Conservation (phyloP, 208 protist species). For the Crithidia brevicula region DNA sequence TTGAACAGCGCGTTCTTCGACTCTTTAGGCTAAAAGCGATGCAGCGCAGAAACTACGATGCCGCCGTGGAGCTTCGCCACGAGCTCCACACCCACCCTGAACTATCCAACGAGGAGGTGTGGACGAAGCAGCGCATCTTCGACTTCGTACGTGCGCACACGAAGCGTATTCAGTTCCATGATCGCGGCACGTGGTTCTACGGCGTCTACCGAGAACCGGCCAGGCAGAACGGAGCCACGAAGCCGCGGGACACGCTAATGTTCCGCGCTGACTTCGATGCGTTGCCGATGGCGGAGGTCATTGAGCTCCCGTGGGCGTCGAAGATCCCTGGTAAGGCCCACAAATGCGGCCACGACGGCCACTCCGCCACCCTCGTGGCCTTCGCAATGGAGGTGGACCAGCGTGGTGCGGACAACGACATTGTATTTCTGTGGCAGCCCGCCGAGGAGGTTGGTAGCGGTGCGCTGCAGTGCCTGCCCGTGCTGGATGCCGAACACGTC, state of each 20-base stretch:
- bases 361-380: slow-evolving; percentile 40
- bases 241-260: slow-evolving; percentile 32
- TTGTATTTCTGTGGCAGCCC: slow-evolving; percentile 54
- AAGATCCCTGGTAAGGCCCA: slow-evolving; percentile 43
- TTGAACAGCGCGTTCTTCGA: too few species aligned
- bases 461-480: slow-evolving; percentile 44
- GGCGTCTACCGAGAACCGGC: slow-evolving; percentile 30
- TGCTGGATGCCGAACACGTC: slow-evolving; percentile 44
- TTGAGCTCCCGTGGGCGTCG: slow-evolving; percentile 45
- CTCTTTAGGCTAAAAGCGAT: background rate
- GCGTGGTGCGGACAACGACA: slow-evolving; percentile 41
- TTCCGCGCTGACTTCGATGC: slow-evolving; percentile 55
- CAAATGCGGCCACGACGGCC: slow-evolving; percentile 54
- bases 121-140: slow-evolving; percentile 45
- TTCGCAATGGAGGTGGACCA: slow-evolving; percentile 58
- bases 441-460: slow-evolving; percentile 44
- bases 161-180: slow-evolving; percentile 30
- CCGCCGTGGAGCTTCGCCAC: slow-evolving; percentile 37
- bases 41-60: slow-evolving; percentile 13
- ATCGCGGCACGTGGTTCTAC: slow-evolving; percentile 49
- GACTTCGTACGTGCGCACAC: slow-evolving; percentile 36
- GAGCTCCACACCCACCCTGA: slow-evolving; percentile 48
- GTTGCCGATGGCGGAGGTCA: slow-evolving; percentile 44
- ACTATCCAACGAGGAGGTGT: slow-evolving; percentile 58
- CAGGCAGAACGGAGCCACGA: background rate